Evolutionary conservation across 352 stramenopile genomes (phyloP).

Genomic region (Phytophthora pisi): DNA sequence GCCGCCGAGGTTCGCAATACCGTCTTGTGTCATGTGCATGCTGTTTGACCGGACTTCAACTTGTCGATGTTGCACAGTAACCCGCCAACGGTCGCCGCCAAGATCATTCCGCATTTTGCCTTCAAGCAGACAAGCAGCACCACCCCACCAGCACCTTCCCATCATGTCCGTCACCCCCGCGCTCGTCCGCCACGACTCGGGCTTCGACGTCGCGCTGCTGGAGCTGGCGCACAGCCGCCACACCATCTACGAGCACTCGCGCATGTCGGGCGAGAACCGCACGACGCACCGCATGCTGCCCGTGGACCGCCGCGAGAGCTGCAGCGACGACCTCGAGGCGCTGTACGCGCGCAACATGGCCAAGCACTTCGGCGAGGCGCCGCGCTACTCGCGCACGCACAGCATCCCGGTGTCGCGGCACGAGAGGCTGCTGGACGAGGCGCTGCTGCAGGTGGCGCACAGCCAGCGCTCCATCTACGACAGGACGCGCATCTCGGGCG

Average conservation of each 20-base stretch:
- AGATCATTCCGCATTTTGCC: conserved; percentile 36
- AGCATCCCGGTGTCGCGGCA: conserved; percentile 14
- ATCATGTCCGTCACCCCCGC: conserved; percentile 18
- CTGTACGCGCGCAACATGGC: conserved; percentile 32
- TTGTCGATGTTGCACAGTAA: neutral
- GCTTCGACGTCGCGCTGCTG: conserved; percentile 35
- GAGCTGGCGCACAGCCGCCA: conserved; percentile 31
- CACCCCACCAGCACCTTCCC: neutral
- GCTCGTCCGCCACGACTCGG: conserved; percentile 13
- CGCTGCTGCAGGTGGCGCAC: conserved; percentile 31
- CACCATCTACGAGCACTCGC: conserved; percentile 66
- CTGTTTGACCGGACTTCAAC: conserved; percentile 18
- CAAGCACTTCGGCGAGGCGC: conserved; percentile 20
- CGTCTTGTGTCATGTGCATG: conserved; percentile 11
- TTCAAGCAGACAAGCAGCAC: conserved; percentile 1
- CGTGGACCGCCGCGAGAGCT: conserved; percentile 46
- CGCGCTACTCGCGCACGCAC: neutral
- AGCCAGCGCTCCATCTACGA: conserved; percentile 60
- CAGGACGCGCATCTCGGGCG: conserved; percentile 57
- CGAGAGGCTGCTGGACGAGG: conserved; percentile 23
- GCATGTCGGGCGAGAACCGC: conserved; percentile 65
- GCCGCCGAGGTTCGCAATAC: conserved; percentile 2
- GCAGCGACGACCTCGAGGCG: conserved; percentile 45
- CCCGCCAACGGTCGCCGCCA: conserved; percentile 10
- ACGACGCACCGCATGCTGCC: conserved; percentile 47